phyloP scores from a whole-genome alignment of 305 asterid species.

The Solanum hybrid region DNA sequence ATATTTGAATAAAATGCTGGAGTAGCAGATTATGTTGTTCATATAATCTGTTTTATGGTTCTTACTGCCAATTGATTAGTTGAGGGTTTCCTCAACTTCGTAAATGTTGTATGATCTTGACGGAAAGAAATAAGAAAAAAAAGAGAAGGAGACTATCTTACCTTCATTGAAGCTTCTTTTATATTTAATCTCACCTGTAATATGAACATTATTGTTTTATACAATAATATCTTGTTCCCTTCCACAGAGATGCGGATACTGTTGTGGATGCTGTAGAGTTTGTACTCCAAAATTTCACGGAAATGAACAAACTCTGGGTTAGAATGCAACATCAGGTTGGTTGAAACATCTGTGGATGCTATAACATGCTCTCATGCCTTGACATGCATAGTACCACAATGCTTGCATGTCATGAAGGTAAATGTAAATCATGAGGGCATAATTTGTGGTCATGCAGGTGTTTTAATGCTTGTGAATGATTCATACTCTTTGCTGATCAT shows the following conservation, averaged over 20 bases:
- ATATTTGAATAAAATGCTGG: neutral
- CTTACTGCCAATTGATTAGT: neutral
- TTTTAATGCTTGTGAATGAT: slow-evolving; percentile 23
- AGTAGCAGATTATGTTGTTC: neutral
- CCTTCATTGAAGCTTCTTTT: neutral
- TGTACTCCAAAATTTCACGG: slow-evolving; percentile 97
- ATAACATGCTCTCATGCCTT: slow-evolving; percentile 27
- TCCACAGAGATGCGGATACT: slow-evolving; percentile 82
- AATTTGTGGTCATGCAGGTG: slow-evolving; percentile 26
- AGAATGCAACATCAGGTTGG: slow-evolving; percentile 99
- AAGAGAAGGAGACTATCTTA: neutral
- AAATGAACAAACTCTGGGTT: slow-evolving; percentile 99
- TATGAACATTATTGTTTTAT: neutral
- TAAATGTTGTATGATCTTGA: neutral
- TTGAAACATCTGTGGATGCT: slow-evolving; percentile 26
- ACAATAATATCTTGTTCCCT: slow-evolving; percentile 1
- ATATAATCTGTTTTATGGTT: neutral
- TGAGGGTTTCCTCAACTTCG: neutral
- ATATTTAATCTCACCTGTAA: neutral
- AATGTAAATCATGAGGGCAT: slow-evolving; percentile 19
- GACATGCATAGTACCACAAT: slow-evolving; percentile 18
- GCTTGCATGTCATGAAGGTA: slow-evolving; percentile 23
- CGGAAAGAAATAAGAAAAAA: neutral
- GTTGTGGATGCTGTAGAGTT: slow-evolving; percentile 86
- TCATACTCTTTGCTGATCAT: slow-evolving; percentile 34